phyloP scores from a whole-genome alignment of 192 early-diverging fungal species.

The Coemansia sp. region DNA sequence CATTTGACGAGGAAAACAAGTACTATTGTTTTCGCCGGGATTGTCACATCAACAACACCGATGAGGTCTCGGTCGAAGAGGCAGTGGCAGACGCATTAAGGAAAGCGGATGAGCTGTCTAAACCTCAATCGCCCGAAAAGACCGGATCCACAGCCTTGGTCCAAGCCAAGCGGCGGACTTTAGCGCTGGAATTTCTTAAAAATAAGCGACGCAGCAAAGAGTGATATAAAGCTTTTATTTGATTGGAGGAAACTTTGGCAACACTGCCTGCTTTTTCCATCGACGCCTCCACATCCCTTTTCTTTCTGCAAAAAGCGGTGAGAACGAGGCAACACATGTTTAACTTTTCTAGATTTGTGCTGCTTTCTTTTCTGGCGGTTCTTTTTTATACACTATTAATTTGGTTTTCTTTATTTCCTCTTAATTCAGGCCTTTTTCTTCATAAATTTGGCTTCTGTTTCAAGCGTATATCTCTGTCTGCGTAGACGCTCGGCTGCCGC shows the following conservation, averaged over 20 bases:
- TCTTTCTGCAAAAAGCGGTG: no score
- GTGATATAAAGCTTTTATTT: background rate
- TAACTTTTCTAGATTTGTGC: no score
- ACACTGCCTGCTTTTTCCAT: background rate
- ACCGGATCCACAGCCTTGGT: background rate
- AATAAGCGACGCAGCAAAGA: background rate
- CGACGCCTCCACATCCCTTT: no score
- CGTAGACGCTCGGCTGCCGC: background rate
- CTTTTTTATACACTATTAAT: background rate
- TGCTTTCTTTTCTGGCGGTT: background rate
- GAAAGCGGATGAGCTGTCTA: background rate
- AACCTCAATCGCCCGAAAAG: background rate
- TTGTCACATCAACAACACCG: conserved; percentile 13
- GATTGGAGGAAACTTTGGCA: background rate
- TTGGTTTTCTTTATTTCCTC: background rate
- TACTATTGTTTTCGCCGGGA: conserved; percentile 41
- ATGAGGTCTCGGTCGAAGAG: conserved; percentile 5
- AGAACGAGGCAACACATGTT: no score
- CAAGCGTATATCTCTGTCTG: background rate
- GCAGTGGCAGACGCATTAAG: conserved; percentile 6
- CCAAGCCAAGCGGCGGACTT: conserved; percentile 32
- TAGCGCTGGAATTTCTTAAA: conserved; percentile 26
- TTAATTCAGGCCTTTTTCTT: background rate
- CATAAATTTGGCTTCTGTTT: background rate
- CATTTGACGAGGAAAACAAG: conserved; percentile 14